Conservation (phyloP, 176 grass and related monocot genomes). For the Saccharum spontaneum region DNA sequence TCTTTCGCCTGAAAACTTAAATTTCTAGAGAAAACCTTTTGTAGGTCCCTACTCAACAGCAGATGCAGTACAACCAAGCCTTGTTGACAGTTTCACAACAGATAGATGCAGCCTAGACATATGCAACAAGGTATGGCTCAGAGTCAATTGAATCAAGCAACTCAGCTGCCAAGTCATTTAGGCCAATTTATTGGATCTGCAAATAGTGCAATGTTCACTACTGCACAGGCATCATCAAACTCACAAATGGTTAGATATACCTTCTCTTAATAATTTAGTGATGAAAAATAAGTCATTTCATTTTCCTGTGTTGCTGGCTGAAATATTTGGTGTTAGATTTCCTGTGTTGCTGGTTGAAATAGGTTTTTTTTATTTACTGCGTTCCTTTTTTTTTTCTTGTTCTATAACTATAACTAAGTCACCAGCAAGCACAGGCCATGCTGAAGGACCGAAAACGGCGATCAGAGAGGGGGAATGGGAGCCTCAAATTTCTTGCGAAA, state of each 20-base stretch:
- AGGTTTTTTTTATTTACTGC: no score
- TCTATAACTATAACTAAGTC: no score
- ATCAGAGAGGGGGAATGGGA: no score
- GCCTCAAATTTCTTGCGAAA: no score
- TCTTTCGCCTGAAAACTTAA: conserved; percentile 10
- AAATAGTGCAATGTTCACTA: conserved; percentile 73
- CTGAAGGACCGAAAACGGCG: no score
- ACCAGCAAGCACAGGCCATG: no score
- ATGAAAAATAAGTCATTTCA: no score
- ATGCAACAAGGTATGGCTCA: conserved; percentile 73
- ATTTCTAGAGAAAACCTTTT: conserved; percentile 16
- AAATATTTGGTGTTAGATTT: no score
- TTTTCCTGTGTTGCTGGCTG: no score
- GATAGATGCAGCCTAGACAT: conserved; percentile 62
- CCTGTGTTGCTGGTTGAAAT: no score
- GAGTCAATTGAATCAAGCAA: conserved; percentile 81
- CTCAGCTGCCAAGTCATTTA: conserved; percentile 71
- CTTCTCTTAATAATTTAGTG: not conserved
- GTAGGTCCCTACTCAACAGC: conserved; percentile 46
- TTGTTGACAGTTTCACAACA: conserved; percentile 79
- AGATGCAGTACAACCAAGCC: conserved; percentile 33
- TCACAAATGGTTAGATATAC: conserved; percentile 75
- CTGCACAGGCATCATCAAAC: conserved; percentile 83
- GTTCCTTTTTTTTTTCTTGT: no score
- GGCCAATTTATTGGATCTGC: conserved; percentile 68